phyloP scores from a whole-genome alignment of 2,329 filamentous ascomycete genomes.

The Phoma sp. region DNA sequence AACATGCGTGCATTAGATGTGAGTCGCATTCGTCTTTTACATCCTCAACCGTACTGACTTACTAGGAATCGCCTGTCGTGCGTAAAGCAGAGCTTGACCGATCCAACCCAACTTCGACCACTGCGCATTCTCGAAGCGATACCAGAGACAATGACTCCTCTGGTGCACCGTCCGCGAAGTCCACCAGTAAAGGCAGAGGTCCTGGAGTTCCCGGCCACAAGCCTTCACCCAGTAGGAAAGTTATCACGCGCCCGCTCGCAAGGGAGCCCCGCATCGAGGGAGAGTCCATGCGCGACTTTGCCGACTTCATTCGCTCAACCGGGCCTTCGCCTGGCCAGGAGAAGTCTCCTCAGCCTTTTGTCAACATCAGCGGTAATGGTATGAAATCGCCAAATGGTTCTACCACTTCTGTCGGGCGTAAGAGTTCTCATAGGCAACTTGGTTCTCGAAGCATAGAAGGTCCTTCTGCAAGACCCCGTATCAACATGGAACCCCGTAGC shows the following conservation, averaged over 20 bases:
- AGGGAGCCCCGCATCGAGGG: slow-evolving; percentile 74
- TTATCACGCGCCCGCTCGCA: slow-evolving; percentile 52
- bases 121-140: slow-evolving; percentile 41
- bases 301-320: slow-evolving; percentile 86
- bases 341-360: slow-evolving; percentile 43
- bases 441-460: slow-evolving; percentile 24
- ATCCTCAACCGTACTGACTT: slow-evolving; percentile 11
- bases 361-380: slow-evolving; percentile 29
- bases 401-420: slow-evolving; percentile 37
- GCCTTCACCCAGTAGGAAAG: slow-evolving; percentile 34
- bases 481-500: slow-evolving; percentile 64
- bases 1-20: slow-evolving; percentile 53
- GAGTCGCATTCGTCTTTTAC: slow-evolving; percentile 28
- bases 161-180: slow-evolving; percentile 31
- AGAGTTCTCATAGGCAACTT: slow-evolving; percentile 32
- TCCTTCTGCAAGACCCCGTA: slow-evolving; percentile 33
- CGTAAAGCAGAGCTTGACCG: slow-evolving; percentile 27
- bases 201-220: slow-evolving; percentile 25
- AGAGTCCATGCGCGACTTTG: slow-evolving; percentile 81
- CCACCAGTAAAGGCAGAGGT: slow-evolving; percentile 29
- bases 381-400: slow-evolving; percentile 28
- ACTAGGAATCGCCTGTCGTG: slow-evolving; percentile 28
- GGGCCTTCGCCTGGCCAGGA: slow-evolving; percentile 59
- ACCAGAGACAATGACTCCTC: slow-evolving; percentile 36
- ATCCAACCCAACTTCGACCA: slow-evolving; percentile 32